Base-by-base conservation (phyloP, 2,329 filamentous ascomycete genomes). In the Colletotrichum sublineola region DNA sequence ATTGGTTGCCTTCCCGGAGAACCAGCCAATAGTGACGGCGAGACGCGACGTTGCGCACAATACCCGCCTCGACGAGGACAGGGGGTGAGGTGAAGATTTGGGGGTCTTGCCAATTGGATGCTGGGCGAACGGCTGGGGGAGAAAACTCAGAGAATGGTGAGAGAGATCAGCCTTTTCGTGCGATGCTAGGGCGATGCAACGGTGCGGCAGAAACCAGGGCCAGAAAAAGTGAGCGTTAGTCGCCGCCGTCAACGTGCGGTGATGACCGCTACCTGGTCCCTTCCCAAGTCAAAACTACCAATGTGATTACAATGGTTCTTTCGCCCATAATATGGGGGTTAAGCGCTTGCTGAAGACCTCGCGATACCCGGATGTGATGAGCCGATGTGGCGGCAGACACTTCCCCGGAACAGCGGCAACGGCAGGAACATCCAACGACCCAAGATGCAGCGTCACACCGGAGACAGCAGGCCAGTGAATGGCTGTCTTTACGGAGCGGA, bases 131-230 rank as follows among this genome's bases (percentile, higher is more conserved):
- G 52, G 53, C 66, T 64, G 61, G 46, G 58, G 48, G 48, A 33
- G 44, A 20, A 11, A n/a, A 46, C 31, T 46, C 33, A 3, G 44
- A 44, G 8, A 31, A 65, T 15, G 44, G 46, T 64, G 46, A 38
- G 53, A 55, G 46, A 68, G 61, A 71, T 40, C 53, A 60, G 60
- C 60, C 62, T 53, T n/a, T 72, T 64, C 58, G 69, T 72, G 53
- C 53, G 31, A 72, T 72, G 69, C 69, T 72, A 60, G 66, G 61
- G 69, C 66, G 53, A 72, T 69, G 60, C 65, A 55, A 64, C 65
- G 31, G 60, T 40, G 53, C 53, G 36, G 38, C 60, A 63, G 40
- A 36, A 53, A 58, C 12, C 31, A 50, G 44, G 36, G 29, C 40
- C 36, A 42, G 18, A 29, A 42, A 42, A 29, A 31, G 56, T 40